Conservation (phyloP, 73 alveolate genomes). For the Durusdinium trenchii region DNA sequence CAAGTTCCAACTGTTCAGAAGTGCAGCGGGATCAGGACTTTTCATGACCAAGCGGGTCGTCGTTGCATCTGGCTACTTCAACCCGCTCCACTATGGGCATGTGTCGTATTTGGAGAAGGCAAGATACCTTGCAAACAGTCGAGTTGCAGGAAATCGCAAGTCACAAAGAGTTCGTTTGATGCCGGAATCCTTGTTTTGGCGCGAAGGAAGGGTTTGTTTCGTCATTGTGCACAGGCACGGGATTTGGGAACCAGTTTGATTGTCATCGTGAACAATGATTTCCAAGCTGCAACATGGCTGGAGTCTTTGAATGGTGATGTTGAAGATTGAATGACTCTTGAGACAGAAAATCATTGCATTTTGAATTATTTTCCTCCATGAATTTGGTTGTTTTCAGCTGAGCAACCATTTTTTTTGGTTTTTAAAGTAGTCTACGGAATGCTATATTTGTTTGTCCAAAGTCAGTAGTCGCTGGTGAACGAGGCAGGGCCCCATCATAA, state of each 20-base stretch:
- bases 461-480: too few relatives aligned
- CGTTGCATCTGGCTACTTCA: slow-evolving; percentile 93
- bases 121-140: background rate
- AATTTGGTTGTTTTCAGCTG: too few relatives aligned
- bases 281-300: slow-evolving; percentile 49
- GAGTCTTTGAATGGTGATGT: too few relatives aligned
- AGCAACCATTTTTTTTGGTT: too few relatives aligned
- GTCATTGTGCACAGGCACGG: slow-evolving; percentile 41
- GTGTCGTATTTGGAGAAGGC: slow-evolving; percentile 94
- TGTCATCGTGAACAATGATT: slow-evolving; percentile 89
- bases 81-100: slow-evolving; percentile 91
- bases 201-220: too few relatives aligned
- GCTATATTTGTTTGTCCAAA: too few relatives aligned
- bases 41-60: slow-evolving; percentile 91
- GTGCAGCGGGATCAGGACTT: background rate
- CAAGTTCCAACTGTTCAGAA: background rate
- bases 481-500: too few relatives aligned
- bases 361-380: too few relatives aligned
- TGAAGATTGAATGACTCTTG: too few relatives aligned
- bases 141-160: background rate
- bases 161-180: background rate
- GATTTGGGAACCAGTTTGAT: slow-evolving; percentile 66
- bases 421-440: too few relatives aligned
- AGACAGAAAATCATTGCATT: too few relatives aligned
- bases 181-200: background rate